phyloP scores from a whole-genome alignment of 257 asterid species.

The Solanum bulbocastanum region DNA sequence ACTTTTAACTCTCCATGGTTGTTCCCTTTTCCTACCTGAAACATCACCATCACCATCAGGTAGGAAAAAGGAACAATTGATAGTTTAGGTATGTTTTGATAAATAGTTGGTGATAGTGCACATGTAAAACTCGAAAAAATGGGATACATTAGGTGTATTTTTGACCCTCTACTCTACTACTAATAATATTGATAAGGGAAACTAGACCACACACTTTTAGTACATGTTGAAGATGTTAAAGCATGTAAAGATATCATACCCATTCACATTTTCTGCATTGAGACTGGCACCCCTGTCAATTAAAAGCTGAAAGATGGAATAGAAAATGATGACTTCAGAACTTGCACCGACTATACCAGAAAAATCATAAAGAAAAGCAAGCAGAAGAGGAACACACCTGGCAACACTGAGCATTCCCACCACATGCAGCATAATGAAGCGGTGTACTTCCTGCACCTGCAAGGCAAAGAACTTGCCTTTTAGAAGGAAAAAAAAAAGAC shows the following conservation, averaged over 20 bases:
- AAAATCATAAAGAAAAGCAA: not conserved
- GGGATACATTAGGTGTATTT: not conserved
- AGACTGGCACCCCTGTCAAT: constrained; percentile 66
- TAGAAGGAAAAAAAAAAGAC: not conserved
- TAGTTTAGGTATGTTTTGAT: not conserved
- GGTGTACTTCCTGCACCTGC: constrained; percentile 90
- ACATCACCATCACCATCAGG: not conserved
- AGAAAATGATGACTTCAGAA: not conserved
- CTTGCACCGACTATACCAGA: not conserved
- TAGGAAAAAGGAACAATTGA: not conserved
- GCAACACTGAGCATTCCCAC: constrained; percentile 84
- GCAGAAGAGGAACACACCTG: constrained; percentile 38
- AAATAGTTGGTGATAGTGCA: not conserved
- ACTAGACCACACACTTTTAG: not conserved
- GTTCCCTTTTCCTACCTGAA: not conserved
- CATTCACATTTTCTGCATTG: constrained; percentile 51
- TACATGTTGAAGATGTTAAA: not conserved
- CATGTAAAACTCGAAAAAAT: not conserved
- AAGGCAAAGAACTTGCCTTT: not conserved
- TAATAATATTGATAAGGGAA: not conserved
- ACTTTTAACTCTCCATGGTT: not conserved
- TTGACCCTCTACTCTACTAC: not conserved
- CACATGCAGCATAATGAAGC: constrained; percentile 92
- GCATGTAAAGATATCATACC: constrained; percentile 32
- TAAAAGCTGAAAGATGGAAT: constrained; percentile 44